Conservation (phyloP, 495 filamentous ascomycete species). For the Lepraria neglecta region DNA sequence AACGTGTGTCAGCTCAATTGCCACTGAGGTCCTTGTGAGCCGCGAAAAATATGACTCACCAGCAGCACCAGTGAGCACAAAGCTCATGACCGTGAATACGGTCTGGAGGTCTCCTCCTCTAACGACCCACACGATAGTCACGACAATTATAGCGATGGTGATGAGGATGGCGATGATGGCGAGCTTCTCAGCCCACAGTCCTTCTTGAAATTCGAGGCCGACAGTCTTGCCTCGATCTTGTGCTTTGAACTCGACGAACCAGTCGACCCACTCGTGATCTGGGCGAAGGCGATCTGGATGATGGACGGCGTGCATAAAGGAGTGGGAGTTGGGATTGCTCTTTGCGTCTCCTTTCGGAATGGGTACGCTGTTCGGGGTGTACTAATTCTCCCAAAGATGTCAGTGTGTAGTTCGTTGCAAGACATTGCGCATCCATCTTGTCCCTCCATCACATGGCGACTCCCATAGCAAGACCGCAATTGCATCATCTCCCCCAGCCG, state of each 20-base stretch:
- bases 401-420: neutral
- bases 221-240: constrained; percentile 16
- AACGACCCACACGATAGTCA: constrained; percentile 27
- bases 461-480: neutral
- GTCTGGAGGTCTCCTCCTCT: constrained; percentile 27
- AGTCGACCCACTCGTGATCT: constrained; percentile 28
- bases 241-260: constrained; percentile 24
- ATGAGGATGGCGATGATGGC: constrained; percentile 24
- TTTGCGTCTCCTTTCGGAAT: constrained; percentile 18
- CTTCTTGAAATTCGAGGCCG: constrained; percentile 27
- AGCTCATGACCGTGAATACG: constrained; percentile 30
- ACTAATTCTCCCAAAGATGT: constrained; percentile 15
- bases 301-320: constrained; percentile 26
- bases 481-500: neutral
- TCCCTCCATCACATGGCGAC: neutral
- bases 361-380: constrained; percentile 24
- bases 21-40: too few relatives aligned
- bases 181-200: constrained; percentile 28
- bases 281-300: constrained; percentile 22
- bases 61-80: constrained; percentile 25
- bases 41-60: constrained; percentile 16
- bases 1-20: neutral
- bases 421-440: neutral
- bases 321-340: constrained; percentile 18
- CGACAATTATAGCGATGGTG: constrained; percentile 27